Evolutionary conservation across 805 yeast genomes (phyloP).

Genomic region (Yarrowia sp.): DNA sequence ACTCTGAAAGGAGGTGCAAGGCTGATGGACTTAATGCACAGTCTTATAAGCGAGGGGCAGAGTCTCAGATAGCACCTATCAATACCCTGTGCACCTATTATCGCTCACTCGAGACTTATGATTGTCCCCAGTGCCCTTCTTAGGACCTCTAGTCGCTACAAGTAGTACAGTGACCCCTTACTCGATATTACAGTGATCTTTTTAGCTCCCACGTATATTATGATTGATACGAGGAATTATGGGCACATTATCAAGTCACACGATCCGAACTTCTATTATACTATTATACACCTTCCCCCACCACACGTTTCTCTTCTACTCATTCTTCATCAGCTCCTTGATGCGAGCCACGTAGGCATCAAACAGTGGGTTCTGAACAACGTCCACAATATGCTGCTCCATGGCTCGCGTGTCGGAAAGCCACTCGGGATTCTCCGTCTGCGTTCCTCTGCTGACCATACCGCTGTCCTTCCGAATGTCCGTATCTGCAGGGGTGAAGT

Average conservation of each 20-base stretch:
- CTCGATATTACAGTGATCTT: too few species aligned
- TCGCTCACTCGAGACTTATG: too few species aligned
- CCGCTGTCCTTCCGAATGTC: background rate
- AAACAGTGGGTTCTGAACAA: conserved; percentile 2
- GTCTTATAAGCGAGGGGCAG: too few species aligned
- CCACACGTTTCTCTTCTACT: too few species aligned
- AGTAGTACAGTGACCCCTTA: background rate
- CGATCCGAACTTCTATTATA: too few species aligned
- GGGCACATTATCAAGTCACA: too few species aligned
- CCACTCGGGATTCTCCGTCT: conserved; percentile 20
- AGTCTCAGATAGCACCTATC: background rate
- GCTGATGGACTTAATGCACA: too few species aligned
- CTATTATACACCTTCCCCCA: background rate
- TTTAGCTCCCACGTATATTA: conserved; percentile 1
- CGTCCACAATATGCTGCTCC: conserved; percentile 16
- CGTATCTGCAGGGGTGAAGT: conserved; percentile 14
- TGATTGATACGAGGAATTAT: conserved; percentile 4
- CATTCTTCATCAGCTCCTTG: conserved; percentile 17
- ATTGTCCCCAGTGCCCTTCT: too few species aligned
- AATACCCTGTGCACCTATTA: too few species aligned
- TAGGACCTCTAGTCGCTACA: background rate
- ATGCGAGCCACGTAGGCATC: conserved; percentile 15
- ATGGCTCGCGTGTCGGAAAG: background rate
- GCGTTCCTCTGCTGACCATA: conserved; percentile 21
- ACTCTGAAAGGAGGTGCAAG: too few species aligned